These are phyloP conservation scores for Rhizopogon vinicolor DNA, from an alignment of 768 basidiomycete species.

Conservation along the genomic window DNA sequence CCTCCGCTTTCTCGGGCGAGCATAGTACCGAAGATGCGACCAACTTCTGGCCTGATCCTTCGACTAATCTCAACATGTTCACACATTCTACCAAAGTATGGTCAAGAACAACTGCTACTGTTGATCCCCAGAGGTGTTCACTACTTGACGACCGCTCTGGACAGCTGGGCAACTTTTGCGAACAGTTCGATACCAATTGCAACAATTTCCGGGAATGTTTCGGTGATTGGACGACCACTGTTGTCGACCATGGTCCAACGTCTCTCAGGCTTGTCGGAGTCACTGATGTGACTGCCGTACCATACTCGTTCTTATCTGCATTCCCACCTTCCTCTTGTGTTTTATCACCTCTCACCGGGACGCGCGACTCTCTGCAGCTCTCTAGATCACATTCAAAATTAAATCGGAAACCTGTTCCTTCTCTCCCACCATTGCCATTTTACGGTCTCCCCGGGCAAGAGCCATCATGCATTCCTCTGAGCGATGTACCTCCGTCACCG, in stretches of 20 bases:
- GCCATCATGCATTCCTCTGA: neutral
- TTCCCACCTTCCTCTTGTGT: conserved; percentile 12
- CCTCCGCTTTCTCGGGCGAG: conserved; percentile 5
- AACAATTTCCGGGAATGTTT: neutral
- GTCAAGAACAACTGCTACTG: neutral
- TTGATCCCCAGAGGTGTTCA: neutral
- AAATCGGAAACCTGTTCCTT: conserved; percentile 12
- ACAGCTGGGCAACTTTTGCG: conserved; percentile 7
- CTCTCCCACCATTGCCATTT: conserved; percentile 17
- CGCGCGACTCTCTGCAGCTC: conserved; percentile 26
- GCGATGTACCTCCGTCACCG: neutral
- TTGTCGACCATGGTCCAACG: neutral
- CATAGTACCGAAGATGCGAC: neutral
- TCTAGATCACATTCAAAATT: conserved; percentile 10
- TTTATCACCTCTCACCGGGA: conserved; percentile 17
- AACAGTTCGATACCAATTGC: neutral
- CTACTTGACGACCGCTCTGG: neutral
- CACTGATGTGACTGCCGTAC: conserved; percentile 7
- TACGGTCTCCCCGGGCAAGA: conserved; percentile 1
- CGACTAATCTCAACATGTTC: neutral
- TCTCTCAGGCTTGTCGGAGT: conserved; percentile 23
- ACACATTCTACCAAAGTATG: neutral
- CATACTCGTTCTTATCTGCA: conserved; percentile 20
- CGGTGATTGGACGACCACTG: neutral
- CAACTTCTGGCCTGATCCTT: neutral